Conservation (phyloP, 768 basidiomycete genomes). For the Naganishia antarctica region DNA sequence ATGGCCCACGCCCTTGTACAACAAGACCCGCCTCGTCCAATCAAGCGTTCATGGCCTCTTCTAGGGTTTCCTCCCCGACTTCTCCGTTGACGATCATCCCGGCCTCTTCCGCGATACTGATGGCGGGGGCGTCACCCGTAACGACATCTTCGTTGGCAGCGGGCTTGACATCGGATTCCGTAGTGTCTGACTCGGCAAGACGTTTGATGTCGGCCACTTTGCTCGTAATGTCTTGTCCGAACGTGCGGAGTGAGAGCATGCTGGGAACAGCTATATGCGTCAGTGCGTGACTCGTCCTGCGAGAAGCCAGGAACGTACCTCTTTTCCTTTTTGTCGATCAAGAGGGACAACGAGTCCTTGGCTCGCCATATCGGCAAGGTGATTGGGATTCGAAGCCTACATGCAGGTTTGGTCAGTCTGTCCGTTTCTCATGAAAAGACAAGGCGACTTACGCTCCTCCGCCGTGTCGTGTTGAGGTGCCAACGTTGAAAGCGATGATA, state of each 20-base stretch:
- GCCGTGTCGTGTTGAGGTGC: conserved; percentile 47
- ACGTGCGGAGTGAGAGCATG: conserved; percentile 78
- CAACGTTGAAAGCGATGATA: conserved; percentile 64
- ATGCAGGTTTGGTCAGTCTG: too few species aligned
- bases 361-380: conserved; percentile 96
- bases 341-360: conserved; percentile 73
- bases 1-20: not conserved
- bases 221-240: conserved; percentile 60
- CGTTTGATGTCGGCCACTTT: conserved; percentile 7
- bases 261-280: conserved; percentile 51
- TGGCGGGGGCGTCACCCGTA: conserved; percentile 27
- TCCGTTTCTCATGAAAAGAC: too few species aligned
- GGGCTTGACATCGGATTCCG: conserved; percentile 12
- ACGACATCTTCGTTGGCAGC: conserved; percentile 28
- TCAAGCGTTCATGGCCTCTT: conserved; percentile 29
- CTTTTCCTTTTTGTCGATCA: conserved; percentile 97
- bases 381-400: conserved; percentile 54
- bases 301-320: conserved; percentile 55
- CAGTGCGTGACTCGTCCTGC: not conserved
- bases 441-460: conserved; percentile 56
- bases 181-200: not conserved
- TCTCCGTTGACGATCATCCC: not conserved
- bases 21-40: not conserved
- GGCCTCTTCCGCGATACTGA: conserved; percentile 23
- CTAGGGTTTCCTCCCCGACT: conserved; percentile 26